Evolutionary conservation across 2,329 filamentous ascomycete species (phyloP).

Genomic region (Venturia oleaginea): DNA sequence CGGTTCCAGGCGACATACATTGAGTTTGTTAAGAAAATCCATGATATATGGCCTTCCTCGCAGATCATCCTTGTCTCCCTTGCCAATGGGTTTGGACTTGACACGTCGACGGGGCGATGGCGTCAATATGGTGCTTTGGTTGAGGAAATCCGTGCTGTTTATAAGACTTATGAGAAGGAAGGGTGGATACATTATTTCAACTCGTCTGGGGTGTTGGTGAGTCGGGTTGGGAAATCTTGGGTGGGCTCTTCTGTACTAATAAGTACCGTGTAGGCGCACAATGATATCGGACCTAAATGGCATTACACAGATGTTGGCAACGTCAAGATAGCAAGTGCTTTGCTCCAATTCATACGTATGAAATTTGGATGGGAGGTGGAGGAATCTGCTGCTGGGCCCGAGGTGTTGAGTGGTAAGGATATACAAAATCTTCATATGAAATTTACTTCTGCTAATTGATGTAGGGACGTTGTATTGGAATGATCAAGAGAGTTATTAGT

Average conservation of each 20-base stretch:
- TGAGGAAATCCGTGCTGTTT: constrained; percentile 42
- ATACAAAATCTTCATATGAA: not conserved
- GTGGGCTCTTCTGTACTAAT: not conserved
- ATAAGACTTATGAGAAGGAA: constrained; percentile 41
- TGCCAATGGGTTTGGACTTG: constrained; percentile 45
- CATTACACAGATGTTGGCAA: constrained; percentile 55
- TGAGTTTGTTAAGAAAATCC: constrained; percentile 33
- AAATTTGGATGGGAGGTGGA: constrained; percentile 49
- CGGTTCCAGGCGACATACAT: constrained; percentile 34
- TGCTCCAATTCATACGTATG: constrained; percentile 48
- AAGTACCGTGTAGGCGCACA: not conserved
- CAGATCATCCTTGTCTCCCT: constrained; percentile 38
- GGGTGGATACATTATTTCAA: constrained; percentile 54
- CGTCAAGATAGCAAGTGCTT: constrained; percentile 51
- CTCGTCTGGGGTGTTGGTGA: constrained; percentile 50
- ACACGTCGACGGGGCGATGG: constrained; percentile 40
- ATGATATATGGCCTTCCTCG: constrained; percentile 32
- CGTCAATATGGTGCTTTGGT: constrained; percentile 38
- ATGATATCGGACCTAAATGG: constrained; percentile 35
- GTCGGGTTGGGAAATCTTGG: constrained; percentile 33
- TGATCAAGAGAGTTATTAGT: not conserved
- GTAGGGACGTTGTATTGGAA: constrained; percentile 2
- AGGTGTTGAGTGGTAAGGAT: constrained; percentile 34
- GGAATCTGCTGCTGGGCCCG: constrained; percentile 40
- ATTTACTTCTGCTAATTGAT: not conserved